A percentile compares a stretch with the other conserved stretches of the same genome.
phyloP scores from a whole-genome alignment of 495 filamentous ascomycete genomes.

The Aspergillus homomorphus region DNA sequence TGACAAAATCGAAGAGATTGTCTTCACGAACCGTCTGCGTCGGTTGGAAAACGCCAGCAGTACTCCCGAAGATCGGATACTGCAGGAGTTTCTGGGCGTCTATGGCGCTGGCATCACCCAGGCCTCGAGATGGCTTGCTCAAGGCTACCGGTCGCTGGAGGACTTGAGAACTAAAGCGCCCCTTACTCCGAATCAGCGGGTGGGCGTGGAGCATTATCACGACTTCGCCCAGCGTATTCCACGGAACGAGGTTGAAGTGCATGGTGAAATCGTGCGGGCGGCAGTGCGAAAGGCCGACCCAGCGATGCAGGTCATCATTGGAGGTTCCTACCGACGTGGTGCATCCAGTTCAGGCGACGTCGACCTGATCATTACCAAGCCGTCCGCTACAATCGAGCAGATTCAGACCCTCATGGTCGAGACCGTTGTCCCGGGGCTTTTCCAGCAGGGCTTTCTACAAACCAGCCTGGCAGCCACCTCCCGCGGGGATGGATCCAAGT shows the following conservation, averaged over 20 bases:
- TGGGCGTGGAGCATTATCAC: slow-evolving; percentile 78
- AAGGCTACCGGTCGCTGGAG: slow-evolving; percentile 71
- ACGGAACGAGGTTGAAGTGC: slow-evolving; percentile 67
- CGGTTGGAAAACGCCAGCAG: slow-evolving; percentile 65
- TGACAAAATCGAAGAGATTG: slow-evolving; percentile 90
- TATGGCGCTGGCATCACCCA: slow-evolving; percentile 74
- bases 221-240: slow-evolving; percentile 85
- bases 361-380: slow-evolving; percentile 81
- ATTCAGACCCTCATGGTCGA: slow-evolving; percentile 64
- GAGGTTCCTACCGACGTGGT: slow-evolving; percentile 85
- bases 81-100: slow-evolving; percentile 70
- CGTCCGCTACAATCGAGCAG: slow-evolving; percentile 49
- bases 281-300: slow-evolving; percentile 61
- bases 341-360: slow-evolving; percentile 73
- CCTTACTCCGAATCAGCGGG: slow-evolving; percentile 68
- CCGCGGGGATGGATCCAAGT: slow-evolving; percentile 60
- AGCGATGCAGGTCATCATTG: slow-evolving; percentile 64
- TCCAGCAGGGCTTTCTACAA: slow-evolving; percentile 58
- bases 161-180: slow-evolving; percentile 64
- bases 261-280: slow-evolving; percentile 64
- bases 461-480: slow-evolving; percentile 46
- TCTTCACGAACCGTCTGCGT: slow-evolving; percentile 66
- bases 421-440: slow-evolving; percentile 60
- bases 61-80: slow-evolving; percentile 59
- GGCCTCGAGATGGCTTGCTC: slow-evolving; percentile 73